Conservation (phyloP, 805 yeast species). For the Wickerhamiella siamensis region DNA sequence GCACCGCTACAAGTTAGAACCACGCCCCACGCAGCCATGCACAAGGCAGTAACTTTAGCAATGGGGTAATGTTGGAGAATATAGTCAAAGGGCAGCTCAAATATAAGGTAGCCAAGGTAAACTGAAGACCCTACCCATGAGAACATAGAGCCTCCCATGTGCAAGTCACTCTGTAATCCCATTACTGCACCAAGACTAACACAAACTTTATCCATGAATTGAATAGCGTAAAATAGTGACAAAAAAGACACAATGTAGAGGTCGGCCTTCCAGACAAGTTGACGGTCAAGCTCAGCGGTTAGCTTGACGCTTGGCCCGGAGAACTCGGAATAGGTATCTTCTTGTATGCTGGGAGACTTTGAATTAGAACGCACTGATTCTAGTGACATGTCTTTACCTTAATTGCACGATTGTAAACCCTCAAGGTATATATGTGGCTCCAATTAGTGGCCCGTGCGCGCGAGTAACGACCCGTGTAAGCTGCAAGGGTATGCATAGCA, state of each 20-base stretch:
- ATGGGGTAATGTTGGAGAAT: conserved; percentile 43
- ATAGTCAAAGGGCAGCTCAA: conserved; percentile 35
- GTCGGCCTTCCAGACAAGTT: conserved; percentile 37
- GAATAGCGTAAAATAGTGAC: conserved; percentile 36
- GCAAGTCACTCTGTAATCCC: conserved; percentile 34
- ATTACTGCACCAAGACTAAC: conserved; percentile 38
- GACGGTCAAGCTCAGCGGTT: background rate
- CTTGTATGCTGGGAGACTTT: too few relatives aligned
- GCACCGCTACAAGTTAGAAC: conserved; percentile 38
- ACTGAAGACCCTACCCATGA: conserved; percentile 47
- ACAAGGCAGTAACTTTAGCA: conserved; percentile 34
- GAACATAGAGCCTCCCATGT: conserved; percentile 31
- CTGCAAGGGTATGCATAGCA: too few relatives aligned
- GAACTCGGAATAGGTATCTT: too few relatives aligned
- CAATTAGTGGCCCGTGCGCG: too few relatives aligned
- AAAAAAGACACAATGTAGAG: conserved; percentile 36
- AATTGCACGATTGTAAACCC: too few relatives aligned
- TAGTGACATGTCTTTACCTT: too few relatives aligned
- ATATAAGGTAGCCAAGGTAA: conserved; percentile 47
- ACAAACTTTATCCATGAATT: conserved; percentile 47
- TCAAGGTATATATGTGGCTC: too few relatives aligned
- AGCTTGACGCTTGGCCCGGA: too few relatives aligned
- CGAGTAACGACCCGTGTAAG: too few relatives aligned
- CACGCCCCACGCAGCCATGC: conserved; percentile 49
- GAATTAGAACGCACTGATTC: too few relatives aligned